Base-by-base conservation (phyloP, 2,329 filamentous ascomycete species). In the Neocucurbitaria cava region DNA sequence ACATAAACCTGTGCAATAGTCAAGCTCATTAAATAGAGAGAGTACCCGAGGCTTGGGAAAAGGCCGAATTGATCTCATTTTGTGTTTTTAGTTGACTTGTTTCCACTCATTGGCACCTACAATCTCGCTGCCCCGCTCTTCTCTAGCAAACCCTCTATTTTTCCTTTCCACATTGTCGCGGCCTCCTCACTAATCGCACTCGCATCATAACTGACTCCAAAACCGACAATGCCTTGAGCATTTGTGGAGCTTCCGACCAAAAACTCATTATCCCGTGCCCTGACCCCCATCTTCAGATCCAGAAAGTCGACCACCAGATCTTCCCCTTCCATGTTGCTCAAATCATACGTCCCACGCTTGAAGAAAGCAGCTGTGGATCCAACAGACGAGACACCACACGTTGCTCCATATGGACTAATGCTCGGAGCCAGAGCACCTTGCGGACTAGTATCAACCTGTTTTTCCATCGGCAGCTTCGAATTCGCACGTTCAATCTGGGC, bases 241-340 rank as follows among this genome's bases (percentile, higher is more conserved):
- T 76, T 72, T 33, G 77, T 76, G 24, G 64, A 74, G 33, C 77
- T 76, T 0, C 77, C 78, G 1, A 81, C 64, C 51, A 82, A 50
- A 50, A 81, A 82, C 63, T 82, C 79, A 3, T 76, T 72, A 6
- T 81, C 78, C 24, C 80, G 65, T 2, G 78, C 77, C 30, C 79
- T 62, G 8, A 82, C 79, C 10, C 72, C 74, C 46, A 77, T 72
- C 18, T 61, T 70, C 31, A 78, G 40, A 3, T 63, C 55, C 5
- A 70, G 59, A 44, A 73, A 80, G 56, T 80, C 76, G 2, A 73
- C 78, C 6, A 66, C 74, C 42, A 81, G 77, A 31, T 77, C 74
- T 42, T 46, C 57, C 0, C 49, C 64, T 2, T 39, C 54, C n/a
- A 76, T 21, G 35, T 74, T 39, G 10, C 58, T 28, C n/a, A 75